These are phyloP conservation scores for Pythium insidiosum DNA, from an alignment of 352 stramenopile genomes.

Conservation along the genomic window DNA sequence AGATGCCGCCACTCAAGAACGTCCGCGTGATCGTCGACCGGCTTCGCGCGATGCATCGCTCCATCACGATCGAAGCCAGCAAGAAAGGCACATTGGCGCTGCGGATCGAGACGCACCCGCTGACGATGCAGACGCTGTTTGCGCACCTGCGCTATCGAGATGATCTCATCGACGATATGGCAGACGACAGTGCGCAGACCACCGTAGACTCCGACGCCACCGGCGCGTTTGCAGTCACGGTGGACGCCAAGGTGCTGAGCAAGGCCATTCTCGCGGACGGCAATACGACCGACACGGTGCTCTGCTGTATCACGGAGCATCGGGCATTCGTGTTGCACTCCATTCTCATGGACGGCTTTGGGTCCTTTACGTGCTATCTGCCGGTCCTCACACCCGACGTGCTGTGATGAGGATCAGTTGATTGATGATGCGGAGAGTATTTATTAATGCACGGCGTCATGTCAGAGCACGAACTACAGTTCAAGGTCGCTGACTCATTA, in stretches of 20 bases:
- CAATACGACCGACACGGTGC: slow-evolving; percentile 55
- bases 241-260: slow-evolving; percentile 70
- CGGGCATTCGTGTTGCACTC: slow-evolving; percentile 70
- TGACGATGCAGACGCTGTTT: slow-evolving; percentile 75
- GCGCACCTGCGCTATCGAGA: slow-evolving; percentile 63
- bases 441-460: background rate
- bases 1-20: slow-evolving; percentile 63
- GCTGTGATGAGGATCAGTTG: slow-evolving; percentile 4
- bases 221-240: slow-evolving; percentile 50
- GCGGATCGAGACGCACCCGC: slow-evolving; percentile 55
- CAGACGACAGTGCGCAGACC: too few species aligned
- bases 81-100: slow-evolving; percentile 56
- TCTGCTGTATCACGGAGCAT: slow-evolving; percentile 84
- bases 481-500: too few species aligned
- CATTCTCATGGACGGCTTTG: slow-evolving; percentile 67
- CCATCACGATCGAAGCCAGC: slow-evolving; percentile 69
- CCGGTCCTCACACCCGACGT: slow-evolving; percentile 62
- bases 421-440: background rate
- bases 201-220: slow-evolving; percentile 21
- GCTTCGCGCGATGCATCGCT: slow-evolving; percentile 67
- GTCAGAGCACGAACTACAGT: background rate
- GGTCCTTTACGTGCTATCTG: slow-evolving; percentile 79
- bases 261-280: slow-evolving; percentile 70
- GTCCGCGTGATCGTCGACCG: slow-evolving; percentile 66
- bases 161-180: slow-evolving; percentile 59